Evolutionary conservation across 306 rosid genomes (phyloP).

Genomic region (Styphnolobium japonicum): DNA sequence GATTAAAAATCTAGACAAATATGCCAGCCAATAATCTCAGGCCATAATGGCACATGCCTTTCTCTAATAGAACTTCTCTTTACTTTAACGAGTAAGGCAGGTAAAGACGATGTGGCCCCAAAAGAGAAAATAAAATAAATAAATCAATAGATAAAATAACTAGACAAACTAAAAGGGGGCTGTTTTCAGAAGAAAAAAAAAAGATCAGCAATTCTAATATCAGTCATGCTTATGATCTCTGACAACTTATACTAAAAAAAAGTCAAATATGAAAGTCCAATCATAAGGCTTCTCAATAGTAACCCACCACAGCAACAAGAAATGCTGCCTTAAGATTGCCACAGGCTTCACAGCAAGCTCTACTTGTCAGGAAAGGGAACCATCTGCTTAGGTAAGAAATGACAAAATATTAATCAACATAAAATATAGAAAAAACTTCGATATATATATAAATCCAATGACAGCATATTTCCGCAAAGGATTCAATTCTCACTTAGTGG

Average conservation of each 20-base stretch:
- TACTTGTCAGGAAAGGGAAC: slow-evolving; percentile 87
- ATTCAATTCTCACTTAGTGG: background rate
- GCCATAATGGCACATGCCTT: background rate
- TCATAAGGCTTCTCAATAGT: slow-evolving; percentile 10
- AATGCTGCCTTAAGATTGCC: slow-evolving; percentile 99
- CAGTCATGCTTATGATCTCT: slow-evolving; percentile 14
- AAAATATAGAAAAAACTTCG: background rate
- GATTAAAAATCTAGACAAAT: slow-evolving; percentile 11
- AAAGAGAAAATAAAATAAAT: background rate
- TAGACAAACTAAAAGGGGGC: background rate
- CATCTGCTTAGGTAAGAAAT: slow-evolving; percentile 56
- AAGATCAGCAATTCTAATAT: background rate
- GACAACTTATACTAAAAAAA: background rate
- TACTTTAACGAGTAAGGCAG: background rate
- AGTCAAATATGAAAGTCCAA: slow-evolving; percentile 8
- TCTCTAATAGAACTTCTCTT: background rate
- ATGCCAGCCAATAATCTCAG: background rate
- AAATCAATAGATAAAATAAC: background rate
- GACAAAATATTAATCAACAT: slow-evolving; percentile 22
- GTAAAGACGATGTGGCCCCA: background rate
- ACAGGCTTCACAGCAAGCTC: slow-evolving; percentile 98
- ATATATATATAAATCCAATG: background rate
- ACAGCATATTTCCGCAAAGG: background rate
- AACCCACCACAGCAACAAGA: slow-evolving; percentile 94
- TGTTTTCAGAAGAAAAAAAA: background rate